A percentile compares a stretch with the other conserved stretches of the same genome.
phyloP scores from a whole-genome alignment of 2,329 filamentous ascomycete species.

The Neobulgaria alba region DNA sequence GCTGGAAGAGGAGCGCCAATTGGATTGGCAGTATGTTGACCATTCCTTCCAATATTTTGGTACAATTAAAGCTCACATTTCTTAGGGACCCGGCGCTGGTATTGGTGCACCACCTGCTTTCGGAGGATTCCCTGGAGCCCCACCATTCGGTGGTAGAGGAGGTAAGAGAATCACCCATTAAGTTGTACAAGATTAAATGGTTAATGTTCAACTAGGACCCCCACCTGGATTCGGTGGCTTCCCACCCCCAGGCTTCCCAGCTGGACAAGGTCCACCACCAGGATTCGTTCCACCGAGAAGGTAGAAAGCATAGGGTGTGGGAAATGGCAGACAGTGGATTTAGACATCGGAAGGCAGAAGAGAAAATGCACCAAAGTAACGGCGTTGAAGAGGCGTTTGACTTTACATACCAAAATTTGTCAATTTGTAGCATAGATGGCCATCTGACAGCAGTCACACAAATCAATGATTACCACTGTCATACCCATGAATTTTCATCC shows the following conservation, averaged over 20 bases:
- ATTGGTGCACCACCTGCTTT: conserved; percentile 63
- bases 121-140: conserved; percentile 37
- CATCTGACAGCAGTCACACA: conserved; percentile 1
- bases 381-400: conserved; percentile 29
- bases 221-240: conserved; percentile 43
- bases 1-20: conserved; percentile 78
- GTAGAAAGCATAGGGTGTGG: conserved; percentile 13
- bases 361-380: conserved; percentile 22
- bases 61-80: conserved; percentile 19
- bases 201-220: conserved; percentile 9
- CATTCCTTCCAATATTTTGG: background rate
- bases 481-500: too few species aligned
- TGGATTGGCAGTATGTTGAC: conserved; percentile 61
- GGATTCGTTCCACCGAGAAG: conserved; percentile 35
- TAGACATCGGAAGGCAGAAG: conserved; percentile 10
- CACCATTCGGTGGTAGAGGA: conserved; percentile 40
- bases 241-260: conserved; percentile 37
- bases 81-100: conserved; percentile 70
- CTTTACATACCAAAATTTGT: conserved; percentile 25
- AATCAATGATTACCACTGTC: too few species aligned
- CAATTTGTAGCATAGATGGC: conserved; percentile 28
- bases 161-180: conserved; percentile 36
- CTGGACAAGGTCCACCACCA: conserved; percentile 53
- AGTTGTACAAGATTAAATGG: background rate
- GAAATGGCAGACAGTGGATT: too few species aligned